Conservation (phyloP, 257 asterid species). For the Dorcoceras hygrometricum region DNA sequence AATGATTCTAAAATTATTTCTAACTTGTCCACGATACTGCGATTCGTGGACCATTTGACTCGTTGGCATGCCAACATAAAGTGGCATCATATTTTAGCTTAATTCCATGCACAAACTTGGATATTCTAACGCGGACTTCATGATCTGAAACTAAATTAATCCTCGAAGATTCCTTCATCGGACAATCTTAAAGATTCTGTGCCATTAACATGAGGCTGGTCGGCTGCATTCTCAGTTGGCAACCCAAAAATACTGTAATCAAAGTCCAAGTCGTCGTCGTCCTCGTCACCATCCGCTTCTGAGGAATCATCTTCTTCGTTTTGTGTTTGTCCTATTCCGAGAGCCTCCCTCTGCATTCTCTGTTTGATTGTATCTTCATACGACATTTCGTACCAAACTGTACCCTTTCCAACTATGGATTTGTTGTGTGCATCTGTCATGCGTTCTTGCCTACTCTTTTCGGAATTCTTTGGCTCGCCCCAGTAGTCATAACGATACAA, state of each 20-base stretch:
- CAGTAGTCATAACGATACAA: conserved; percentile 90
- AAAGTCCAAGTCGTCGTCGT: conserved; percentile 48
- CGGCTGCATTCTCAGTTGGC: conserved; percentile 38
- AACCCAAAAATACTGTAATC: conserved; percentile 74
- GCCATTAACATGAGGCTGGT: conserved; percentile 85
- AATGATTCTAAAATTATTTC: no score
- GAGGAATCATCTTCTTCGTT: conserved; percentile 42
- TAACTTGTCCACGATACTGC: no score
- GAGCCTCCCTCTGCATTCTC: conserved; percentile 61
- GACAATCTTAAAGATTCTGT: conserved; percentile 76
- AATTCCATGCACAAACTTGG: no score
- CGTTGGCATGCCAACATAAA: no score
- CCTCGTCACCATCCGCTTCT: conserved; percentile 29
- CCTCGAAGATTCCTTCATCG: conserved; percentile 81
- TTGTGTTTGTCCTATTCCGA: conserved; percentile 48
- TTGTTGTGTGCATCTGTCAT: conserved; percentile 83
- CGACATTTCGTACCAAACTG: conserved; percentile 88
- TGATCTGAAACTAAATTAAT: conserved; percentile 31
- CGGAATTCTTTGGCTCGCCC: conserved; percentile 99
- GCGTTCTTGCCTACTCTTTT: conserved; percentile 86
- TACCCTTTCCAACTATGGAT: conserved; percentile 85
- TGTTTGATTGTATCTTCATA: conserved; percentile 82
- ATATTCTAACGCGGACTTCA: not conserved
- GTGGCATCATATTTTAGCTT: no score
- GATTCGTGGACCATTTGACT: no score